phyloP scores from a whole-genome alignment of 23 red algal species.

The Pyropia yezoensis region DNA sequence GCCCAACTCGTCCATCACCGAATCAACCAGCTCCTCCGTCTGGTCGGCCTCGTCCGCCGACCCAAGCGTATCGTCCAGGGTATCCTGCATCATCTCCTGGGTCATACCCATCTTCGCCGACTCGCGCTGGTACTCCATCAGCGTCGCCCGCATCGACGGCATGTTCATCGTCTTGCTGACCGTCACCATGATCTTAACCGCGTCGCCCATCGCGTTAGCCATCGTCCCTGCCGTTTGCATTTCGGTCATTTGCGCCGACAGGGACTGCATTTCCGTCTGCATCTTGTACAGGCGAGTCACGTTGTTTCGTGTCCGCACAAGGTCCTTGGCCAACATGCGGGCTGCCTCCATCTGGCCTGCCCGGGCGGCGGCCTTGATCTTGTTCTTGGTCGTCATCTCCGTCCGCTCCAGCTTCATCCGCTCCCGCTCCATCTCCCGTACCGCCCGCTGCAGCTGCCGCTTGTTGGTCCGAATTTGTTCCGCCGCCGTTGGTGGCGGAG shows the following conservation, averaged over 20 bases:
- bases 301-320: constrained; percentile 67
- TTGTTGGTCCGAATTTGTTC: constrained; percentile 30
- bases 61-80: constrained; percentile 61
- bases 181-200: constrained; percentile 74
- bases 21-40: constrained; percentile 85
- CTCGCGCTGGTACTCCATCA: constrained; percentile 96
- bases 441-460: constrained; percentile 18
- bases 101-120: constrained; percentile 89
- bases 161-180: constrained; percentile 94
- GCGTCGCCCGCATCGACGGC: constrained; percentile 68
- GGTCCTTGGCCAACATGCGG: constrained; percentile 84
- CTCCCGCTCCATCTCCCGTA: constrained; percentile 93
- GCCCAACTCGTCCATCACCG: constrained; percentile 91
- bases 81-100: constrained; percentile 95
- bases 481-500: constrained; percentile 12
- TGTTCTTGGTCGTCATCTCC: constrained; percentile 49
- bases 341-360: constrained; percentile 76
- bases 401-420: constrained; percentile 83
- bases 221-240: constrained; percentile 86
- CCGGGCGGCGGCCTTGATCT: constrained; percentile 80
- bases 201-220: constrained; percentile 75
- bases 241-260: constrained; percentile 85
- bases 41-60: constrained; percentile 68
- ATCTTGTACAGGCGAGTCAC: constrained; percentile 87
- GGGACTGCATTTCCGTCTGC: constrained; percentile 96